phyloP scores from a whole-genome alignment of 2,329 filamentous ascomycete genomes.

The Monilinia polystroma region DNA sequence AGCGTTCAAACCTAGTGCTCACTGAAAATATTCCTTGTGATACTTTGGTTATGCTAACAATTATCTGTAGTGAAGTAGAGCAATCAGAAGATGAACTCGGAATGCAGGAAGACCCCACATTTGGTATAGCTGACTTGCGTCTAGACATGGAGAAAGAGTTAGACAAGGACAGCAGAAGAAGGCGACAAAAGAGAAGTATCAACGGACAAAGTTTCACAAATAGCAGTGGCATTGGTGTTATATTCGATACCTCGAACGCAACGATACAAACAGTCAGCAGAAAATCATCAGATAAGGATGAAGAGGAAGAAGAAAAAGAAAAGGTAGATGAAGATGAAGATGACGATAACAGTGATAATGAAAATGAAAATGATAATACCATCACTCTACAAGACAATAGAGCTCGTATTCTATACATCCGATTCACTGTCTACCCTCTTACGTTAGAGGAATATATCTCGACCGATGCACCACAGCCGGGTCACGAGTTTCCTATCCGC shows the following conservation, averaged over 20 bases:
- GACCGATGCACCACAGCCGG: slow-evolving; percentile 36
- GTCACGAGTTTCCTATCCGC: slow-evolving; percentile 33
- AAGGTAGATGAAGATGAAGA: background rate
- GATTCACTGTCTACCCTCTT: slow-evolving; percentile 63
- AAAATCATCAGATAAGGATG: background rate
- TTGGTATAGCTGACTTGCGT: slow-evolving; percentile 6
- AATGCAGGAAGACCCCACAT: slow-evolving; percentile 11
- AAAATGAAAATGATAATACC: slow-evolving; percentile 2
- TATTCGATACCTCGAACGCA: slow-evolving; percentile 9
- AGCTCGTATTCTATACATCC: slow-evolving; percentile 37
- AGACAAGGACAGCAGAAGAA: slow-evolving; percentile 15
- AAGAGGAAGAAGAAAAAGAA: background rate
- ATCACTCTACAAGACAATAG: slow-evolving; percentile 8
- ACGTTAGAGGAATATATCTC: slow-evolving; percentile 60
- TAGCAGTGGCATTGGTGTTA: background rate
- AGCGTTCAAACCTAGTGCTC: too few relatives aligned
- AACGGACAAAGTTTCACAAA: background rate
- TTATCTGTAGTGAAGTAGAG: slow-evolving; percentile 5
- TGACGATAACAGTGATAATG: background rate
- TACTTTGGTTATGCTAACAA: background rate
- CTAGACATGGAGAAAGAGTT: slow-evolving; percentile 20
- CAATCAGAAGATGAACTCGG: slow-evolving; percentile 12
- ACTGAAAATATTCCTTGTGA: background rate
- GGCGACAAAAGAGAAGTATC: background rate
- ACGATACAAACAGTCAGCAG: background rate